Evolutionary conservation across 805 yeast species (phyloP).

Genomic region (Saccharomycopsis lassenensis): DNA sequence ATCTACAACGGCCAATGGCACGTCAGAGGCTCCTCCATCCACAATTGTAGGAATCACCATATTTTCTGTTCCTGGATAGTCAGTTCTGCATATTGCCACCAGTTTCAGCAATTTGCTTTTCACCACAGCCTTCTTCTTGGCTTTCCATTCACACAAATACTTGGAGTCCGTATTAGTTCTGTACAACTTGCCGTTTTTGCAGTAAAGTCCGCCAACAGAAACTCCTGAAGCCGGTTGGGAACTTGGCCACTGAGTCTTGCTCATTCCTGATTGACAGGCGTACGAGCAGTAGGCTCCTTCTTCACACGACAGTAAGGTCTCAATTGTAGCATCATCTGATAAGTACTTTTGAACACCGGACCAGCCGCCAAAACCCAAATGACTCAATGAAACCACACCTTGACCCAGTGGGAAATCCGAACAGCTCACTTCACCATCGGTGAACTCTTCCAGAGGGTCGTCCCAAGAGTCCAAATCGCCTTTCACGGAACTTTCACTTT

Average conservation of each 20-base stretch:
- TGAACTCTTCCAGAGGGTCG: slow-evolving; percentile 41
- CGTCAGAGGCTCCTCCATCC: slow-evolving; percentile 35
- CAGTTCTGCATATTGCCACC: slow-evolving; percentile 67
- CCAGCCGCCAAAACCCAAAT: slow-evolving; percentile 46
- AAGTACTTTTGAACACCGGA: slow-evolving; percentile 35
- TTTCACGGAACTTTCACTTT: too few relatives aligned
- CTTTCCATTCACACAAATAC: slow-evolving; percentile 62
- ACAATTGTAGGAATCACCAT: slow-evolving; percentile 67
- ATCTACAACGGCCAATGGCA: slow-evolving; percentile 50
- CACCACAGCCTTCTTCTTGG: slow-evolving; percentile 40
- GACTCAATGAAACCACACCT: slow-evolving; percentile 53
- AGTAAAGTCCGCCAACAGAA: slow-evolving; percentile 60
- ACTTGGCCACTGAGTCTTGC: slow-evolving; percentile 72
- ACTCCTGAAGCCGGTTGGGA: slow-evolving; percentile 57
- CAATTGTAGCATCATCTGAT: slow-evolving; percentile 45
- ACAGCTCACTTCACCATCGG: slow-evolving; percentile 65
- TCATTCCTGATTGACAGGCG: slow-evolving; percentile 72
- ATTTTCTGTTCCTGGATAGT: slow-evolving; percentile 75
- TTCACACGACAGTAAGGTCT: slow-evolving; percentile 44
- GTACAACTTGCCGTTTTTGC: slow-evolving; percentile 54
- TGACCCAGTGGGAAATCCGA: slow-evolving; percentile 62
- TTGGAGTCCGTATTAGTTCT: slow-evolving; percentile 40
- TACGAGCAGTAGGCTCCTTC: slow-evolving; percentile 68
- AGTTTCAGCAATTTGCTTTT: slow-evolving; percentile 35
- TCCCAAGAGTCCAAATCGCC: slow-evolving; percentile 44